Percentiles rank a stretch among this genome's conserved stretches.
phyloP scores from a whole-genome alignment of 371 early-diverging fungal genomes.

The Syncephalastrum monosporum region DNA sequence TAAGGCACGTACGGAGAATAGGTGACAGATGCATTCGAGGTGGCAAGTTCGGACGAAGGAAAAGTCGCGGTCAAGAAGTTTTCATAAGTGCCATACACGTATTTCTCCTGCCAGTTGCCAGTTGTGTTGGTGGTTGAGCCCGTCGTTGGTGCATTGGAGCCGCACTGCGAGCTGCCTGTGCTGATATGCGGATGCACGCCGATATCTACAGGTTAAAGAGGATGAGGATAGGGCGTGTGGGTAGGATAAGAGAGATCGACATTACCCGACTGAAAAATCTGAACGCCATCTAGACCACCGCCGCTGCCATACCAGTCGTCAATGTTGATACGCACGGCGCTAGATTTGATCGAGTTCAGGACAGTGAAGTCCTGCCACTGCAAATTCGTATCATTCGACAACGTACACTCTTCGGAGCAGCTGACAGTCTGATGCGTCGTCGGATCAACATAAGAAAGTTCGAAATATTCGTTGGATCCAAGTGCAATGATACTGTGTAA shows the following conservation, averaged over 20 bases:
- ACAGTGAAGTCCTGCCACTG: slow-evolving; percentile 68
- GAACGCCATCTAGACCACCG: slow-evolving; percentile 71
- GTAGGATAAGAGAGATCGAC: not conserved
- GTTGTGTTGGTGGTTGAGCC: slow-evolving; percentile 22
- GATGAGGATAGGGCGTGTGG: not conserved
- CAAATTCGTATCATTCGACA: slow-evolving; percentile 44
- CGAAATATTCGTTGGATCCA: slow-evolving; percentile 45
- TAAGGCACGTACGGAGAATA: slow-evolving; percentile 45
- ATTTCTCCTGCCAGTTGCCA: slow-evolving; percentile 35
- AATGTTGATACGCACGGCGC: slow-evolving; percentile 64
- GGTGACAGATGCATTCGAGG: slow-evolving; percentile 42
- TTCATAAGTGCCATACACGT: slow-evolving; percentile 40
- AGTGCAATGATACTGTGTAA: slow-evolving; percentile 38
- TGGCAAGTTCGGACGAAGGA: slow-evolving; percentile 32
- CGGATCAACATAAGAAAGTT: slow-evolving; percentile 65
- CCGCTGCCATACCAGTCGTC: slow-evolving; percentile 70
- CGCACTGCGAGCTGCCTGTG: slow-evolving; percentile 25
- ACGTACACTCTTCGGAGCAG: slow-evolving; percentile 63
- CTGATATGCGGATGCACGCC: slow-evolving; percentile 42
- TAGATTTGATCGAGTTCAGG: slow-evolving; percentile 22
- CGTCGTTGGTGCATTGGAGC: slow-evolving; percentile 7
- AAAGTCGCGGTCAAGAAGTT: slow-evolving; percentile 35
- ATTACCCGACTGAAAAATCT: slow-evolving; percentile 63
- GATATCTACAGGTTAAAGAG: slow-evolving; percentile 30
- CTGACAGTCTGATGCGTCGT: slow-evolving; percentile 35